phyloP scores from a whole-genome alignment of 441 rosid species.

The Populus trichocarpa region DNA sequence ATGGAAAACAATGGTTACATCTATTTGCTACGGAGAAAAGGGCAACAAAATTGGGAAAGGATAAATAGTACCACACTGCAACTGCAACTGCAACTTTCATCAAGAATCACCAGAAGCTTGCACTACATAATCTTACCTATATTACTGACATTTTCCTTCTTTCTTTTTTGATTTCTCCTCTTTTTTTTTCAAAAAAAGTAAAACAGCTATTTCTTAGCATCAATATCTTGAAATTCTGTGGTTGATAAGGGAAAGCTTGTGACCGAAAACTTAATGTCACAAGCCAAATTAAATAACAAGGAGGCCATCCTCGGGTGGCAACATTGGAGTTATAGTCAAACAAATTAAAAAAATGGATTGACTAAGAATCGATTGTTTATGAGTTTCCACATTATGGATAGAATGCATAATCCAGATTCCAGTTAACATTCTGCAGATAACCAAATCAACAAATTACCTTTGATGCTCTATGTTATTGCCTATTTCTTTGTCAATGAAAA shows the following conservation, averaged over 20 bases:
- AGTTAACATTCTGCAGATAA: constrained; percentile 27
- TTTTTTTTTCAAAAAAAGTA: not conserved
- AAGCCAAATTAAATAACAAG: not conserved
- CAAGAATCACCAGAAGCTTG: not conserved
- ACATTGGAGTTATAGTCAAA: not conserved
- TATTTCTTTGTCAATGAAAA: constrained; percentile 68
- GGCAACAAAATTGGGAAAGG: not conserved
- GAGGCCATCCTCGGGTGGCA: not conserved
- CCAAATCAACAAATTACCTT: constrained; percentile 60
- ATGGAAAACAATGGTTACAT: not conserved
- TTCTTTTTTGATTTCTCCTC: no score
- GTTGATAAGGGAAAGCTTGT: not conserved
- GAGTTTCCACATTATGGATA: constrained; percentile 1
- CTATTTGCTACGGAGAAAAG: not conserved
- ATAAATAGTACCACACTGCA: not conserved
- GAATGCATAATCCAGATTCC: constrained; percentile 23
- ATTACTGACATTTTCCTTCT: not conserved
- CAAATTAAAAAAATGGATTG: no score
- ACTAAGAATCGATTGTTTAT: not conserved
- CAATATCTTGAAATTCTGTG: not conserved
- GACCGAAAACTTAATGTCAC: not conserved
- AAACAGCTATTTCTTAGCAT: not conserved
- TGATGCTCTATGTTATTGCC: constrained; percentile 24
- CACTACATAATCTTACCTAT: not conserved
- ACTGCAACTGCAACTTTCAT: not conserved